phyloP scores from a whole-genome alignment of 495 filamentous ascomycete genomes.

The Patellaria atrata region DNA sequence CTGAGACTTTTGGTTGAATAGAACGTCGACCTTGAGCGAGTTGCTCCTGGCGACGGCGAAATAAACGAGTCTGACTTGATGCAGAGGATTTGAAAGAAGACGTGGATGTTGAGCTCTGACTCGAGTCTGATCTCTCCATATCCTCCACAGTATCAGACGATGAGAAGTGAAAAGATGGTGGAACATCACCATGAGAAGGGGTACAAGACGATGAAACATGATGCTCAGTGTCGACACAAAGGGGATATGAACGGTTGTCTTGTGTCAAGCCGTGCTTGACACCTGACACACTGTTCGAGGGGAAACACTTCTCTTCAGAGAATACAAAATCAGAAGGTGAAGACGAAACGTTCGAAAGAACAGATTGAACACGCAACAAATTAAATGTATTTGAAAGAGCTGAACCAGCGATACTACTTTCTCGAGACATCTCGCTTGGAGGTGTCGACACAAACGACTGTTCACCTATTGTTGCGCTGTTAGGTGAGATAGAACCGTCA shows the following conservation, averaged over 20 bases:
- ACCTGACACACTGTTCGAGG: too few relatives aligned
- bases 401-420: slow-evolving; percentile 17
- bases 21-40: slow-evolving; percentile 11
- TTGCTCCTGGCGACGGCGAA: slow-evolving; percentile 18
- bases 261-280: too few relatives aligned
- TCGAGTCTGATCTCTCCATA: slow-evolving; percentile 20
- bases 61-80: slow-evolving; percentile 11
- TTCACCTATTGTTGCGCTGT: slow-evolving; percentile 11
- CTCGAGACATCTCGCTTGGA: slow-evolving; percentile 22
- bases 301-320: slow-evolving; percentile 14
- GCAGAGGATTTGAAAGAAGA: too few relatives aligned
- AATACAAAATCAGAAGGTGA: slow-evolving; percentile 8
- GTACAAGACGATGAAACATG: slow-evolving; percentile 12
- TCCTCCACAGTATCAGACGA: slow-evolving; percentile 15
- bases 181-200: slow-evolving; percentile 9
- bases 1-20: slow-evolving; percentile 20
- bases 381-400: slow-evolving; percentile 15
- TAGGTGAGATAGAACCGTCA: slow-evolving; percentile 16
- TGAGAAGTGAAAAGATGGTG: slow-evolving; percentile 12
- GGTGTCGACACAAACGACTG: slow-evolving; percentile 12
- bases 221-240: slow-evolving; percentile 13
- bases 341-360: slow-evolving; percentile 14
- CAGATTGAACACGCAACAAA: slow-evolving; percentile 22
- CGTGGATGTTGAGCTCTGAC: slow-evolving; percentile 15
- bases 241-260: too few relatives aligned